Percentiles rank a stretch among this genome's conserved stretches.
Evolutionary conservation across 2,329 filamentous ascomycete species (phyloP).

Genomic region (Claviceps fusiformis): DNA sequence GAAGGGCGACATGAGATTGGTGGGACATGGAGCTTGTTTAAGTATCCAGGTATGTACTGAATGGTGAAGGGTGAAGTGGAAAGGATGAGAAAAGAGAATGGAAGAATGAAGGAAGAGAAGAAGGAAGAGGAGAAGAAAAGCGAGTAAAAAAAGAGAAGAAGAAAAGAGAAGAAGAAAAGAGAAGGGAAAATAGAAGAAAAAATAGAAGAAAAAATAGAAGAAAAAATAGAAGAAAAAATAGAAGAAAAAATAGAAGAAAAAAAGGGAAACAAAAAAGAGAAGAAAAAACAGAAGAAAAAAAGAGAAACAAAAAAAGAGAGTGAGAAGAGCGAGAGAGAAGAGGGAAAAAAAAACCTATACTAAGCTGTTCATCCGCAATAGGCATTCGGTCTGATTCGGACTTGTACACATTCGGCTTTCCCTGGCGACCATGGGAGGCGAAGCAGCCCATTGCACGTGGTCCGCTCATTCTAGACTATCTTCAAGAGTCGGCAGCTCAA

Average conservation of each 20-base stretch:
- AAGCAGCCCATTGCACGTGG: constrained; percentile 36
- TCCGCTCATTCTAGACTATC: constrained; percentile 33
- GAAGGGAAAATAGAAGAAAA: too few species aligned
- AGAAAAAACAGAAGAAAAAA: too few species aligned
- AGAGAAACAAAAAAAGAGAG: background rate
- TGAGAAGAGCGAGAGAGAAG: too few species aligned
- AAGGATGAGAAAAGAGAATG: too few species aligned
- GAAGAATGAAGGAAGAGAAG: too few species aligned
- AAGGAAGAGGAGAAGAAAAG: too few species aligned
- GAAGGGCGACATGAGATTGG: constrained; percentile 51
- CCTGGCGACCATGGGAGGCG: constrained; percentile 55
- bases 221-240: too few species aligned
- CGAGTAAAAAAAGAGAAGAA: too few species aligned
- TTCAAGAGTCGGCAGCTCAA: constrained; percentile 32
- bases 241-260: background rate
- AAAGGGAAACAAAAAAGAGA: background rate
- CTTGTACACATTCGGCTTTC: constrained; percentile 46
- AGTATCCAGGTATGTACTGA: constrained; percentile 40
- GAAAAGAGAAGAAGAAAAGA: too few species aligned
- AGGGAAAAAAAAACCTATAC: background rate
- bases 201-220: too few species aligned
- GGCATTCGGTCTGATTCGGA: constrained; percentile 50
- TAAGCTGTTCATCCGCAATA: background rate
- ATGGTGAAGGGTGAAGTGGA: background rate
- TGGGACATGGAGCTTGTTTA: constrained; percentile 64